Base-by-base conservation (phyloP, 257 asterid genomes). In the Lavandula angustifolia region DNA sequence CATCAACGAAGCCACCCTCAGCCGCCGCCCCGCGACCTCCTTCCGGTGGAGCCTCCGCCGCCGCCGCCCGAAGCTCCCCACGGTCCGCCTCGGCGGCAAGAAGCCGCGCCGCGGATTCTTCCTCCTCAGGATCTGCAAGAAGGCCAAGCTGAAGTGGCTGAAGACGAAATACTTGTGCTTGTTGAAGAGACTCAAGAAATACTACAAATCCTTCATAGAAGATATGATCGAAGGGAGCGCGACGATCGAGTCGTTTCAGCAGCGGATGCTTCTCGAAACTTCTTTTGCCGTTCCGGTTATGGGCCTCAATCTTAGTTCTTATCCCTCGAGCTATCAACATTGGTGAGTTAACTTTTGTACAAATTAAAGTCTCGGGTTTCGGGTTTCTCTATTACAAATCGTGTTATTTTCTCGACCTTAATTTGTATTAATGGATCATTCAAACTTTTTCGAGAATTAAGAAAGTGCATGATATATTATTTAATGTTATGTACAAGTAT, bases 231-330 rank as follows among this genome's bases (percentile, higher is more conserved):
- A 75, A 29, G 88, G 82, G 9, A 66, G 80, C 13, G 68, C 76
- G 18, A 41, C 85, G n/a, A 31, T 82, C 3, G 83, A 84, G 52
- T 50, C 91, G 1, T 84, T 75, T 67, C 95, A 84, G 0, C 95
- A 86, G 59, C 77, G 88, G 37, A 11, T 88, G 48, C 51, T 84
- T n/a, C 54, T 84, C 33, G 96, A 87, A 61, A 75, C 89, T 22
- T 88, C 95, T 3, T 84, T 86, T 7, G 91, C 94, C 0, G 68
- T 91, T 54, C 95, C 98, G 0, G 96, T 84, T 3, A 75, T 88
- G 95, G 95, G 95, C 3, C 73, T 88, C 3, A 51, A 85, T 3
- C 78, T 87, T 54, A 72, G 53, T 42, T 54, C 60, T 8, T 68
- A 67, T 60, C 82, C 58, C 3, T 44, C 67, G 0, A 27, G 9